Percentiles rank a stretch among this genome's conserved stretches.
phyloP scores from a whole-genome alignment of 306 rosid species.

The Pueraria montana region DNA sequence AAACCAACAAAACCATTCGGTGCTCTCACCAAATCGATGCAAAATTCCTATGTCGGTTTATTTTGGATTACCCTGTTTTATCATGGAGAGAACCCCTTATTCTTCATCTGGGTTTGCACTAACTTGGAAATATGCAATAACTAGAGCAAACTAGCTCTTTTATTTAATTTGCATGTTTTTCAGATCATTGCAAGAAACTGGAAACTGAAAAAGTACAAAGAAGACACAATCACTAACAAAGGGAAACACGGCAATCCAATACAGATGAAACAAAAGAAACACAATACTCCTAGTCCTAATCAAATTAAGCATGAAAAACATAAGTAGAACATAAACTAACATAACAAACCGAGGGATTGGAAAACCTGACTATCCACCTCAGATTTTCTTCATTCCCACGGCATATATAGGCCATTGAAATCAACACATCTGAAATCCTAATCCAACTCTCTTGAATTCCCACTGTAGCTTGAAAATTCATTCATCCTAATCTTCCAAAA shows the following conservation, averaged over 20 bases:
- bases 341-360: constrained; percentile 59
- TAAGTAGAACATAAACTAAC: constrained; percentile 44
- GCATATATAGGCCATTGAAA: constrained; percentile 60
- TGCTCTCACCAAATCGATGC: constrained; percentile 31
- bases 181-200: constrained; percentile 33
- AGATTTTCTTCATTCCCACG: constrained; percentile 71
- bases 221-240: constrained; percentile 43
- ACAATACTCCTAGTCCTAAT: constrained; percentile 46
- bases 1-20: constrained; percentile 41
- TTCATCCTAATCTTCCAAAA: background rate
- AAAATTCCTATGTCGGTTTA: constrained; percentile 39
- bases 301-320: constrained; percentile 48
- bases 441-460: constrained; percentile 42
- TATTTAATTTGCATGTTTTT: constrained; percentile 38
- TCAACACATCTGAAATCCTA: constrained; percentile 49
- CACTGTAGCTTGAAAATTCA: constrained; percentile 12
- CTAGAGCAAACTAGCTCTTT: constrained; percentile 39
- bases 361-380: constrained; percentile 62
- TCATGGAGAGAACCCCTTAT: constrained; percentile 22
- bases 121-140: constrained; percentile 45
- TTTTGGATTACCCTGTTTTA: constrained; percentile 43
- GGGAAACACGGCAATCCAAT: constrained; percentile 49
- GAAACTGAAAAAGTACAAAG: constrained; percentile 48
- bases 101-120: constrained; percentile 43
- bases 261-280: constrained; percentile 39